Evolutionary conservation across 2,329 filamentous ascomycete genomes (phyloP).

Genomic region (Akanthomyces lecanii): DNA sequence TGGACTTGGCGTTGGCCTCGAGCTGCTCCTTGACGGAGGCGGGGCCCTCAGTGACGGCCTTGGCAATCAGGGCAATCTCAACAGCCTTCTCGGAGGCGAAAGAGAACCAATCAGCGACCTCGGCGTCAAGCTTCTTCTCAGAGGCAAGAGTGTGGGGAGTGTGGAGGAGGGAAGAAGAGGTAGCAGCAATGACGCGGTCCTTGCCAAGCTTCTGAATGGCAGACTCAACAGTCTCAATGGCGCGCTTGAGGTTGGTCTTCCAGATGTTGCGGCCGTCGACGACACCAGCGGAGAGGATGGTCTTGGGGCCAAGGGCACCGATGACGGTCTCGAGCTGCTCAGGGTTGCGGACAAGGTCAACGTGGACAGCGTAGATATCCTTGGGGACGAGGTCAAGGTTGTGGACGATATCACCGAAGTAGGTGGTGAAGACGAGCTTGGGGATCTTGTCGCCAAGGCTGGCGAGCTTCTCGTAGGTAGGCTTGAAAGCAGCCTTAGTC

Average conservation of each 20-base stretch:
- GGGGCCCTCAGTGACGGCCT: constrained; percentile 91
- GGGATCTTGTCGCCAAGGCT: constrained; percentile 75
- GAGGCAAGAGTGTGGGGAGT: constrained; percentile 95
- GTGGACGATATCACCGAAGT: constrained; percentile 99
- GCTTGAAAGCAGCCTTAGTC: constrained; percentile 96
- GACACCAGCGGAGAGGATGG: constrained; percentile 89
- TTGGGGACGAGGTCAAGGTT: constrained; percentile 88
- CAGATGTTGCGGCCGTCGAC: constrained; percentile 99
- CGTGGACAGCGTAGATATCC: constrained; percentile 78
- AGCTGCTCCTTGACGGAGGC: constrained; percentile 82
- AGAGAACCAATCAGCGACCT: constrained; percentile 97
- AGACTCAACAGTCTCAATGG: constrained; percentile 84
- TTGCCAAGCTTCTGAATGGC: constrained; percentile 94
- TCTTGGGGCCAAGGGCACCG: constrained; percentile 78
- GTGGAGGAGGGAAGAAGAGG: constrained; percentile 96
- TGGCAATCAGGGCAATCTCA: constrained; percentile 90
- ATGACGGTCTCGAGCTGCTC: constrained; percentile 91
- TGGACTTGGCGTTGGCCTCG: constrained; percentile 93
- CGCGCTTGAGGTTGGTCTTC: constrained; percentile 98
- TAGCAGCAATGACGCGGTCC: constrained; percentile 94
- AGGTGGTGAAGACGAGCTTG: constrained; percentile 87
- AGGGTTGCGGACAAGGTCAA: constrained; percentile 96
- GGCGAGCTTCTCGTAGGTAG: constrained; percentile 86
- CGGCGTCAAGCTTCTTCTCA: constrained; percentile 95
- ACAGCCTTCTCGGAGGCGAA: constrained; percentile 93